phyloP scores from a whole-genome alignment of 805 yeast genomes.

The Ogataea angusta region DNA sequence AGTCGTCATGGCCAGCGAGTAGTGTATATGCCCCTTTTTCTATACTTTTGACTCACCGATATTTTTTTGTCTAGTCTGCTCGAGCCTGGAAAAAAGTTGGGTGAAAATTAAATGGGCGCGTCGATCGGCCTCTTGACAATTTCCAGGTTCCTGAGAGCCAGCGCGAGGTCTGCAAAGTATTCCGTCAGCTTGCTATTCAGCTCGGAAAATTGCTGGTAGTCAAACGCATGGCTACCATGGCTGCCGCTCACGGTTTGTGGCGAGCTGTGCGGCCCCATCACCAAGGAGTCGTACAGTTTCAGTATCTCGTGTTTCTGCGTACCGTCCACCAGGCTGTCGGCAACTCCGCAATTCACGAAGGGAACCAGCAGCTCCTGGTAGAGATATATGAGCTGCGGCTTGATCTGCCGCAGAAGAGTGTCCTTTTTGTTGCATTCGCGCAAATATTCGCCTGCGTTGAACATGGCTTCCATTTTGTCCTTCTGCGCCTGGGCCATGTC shows the following conservation, averaged over 20 bases:
- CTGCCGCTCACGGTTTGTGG: background rate
- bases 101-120: slow-evolving; percentile 3
- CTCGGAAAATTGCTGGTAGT: background rate
- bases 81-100: slow-evolving; percentile 2
- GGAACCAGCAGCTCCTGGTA: slow-evolving; percentile 18
- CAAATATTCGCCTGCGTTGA: background rate
- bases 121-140: slow-evolving; percentile 2
- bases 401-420: background rate
- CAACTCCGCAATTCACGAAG: slow-evolving; percentile 11
- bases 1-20: slow-evolving; percentile 11
- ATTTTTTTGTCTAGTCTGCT: slow-evolving; percentile 6
- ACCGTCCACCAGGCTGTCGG: background rate
- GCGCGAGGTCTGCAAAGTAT: slow-evolving; percentile 14
- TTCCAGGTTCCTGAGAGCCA: background rate
- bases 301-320: slow-evolving; percentile 4
- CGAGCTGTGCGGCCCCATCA: background rate
- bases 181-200: slow-evolving; percentile 10
- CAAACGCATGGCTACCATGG: background rate
- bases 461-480: background rate
- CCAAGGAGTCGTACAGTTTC: slow-evolving; percentile 3
- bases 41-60: slow-evolving; percentile 6
- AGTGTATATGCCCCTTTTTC: background rate
- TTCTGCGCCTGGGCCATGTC: background rate
- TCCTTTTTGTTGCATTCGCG: slow-evolving; percentile 1
- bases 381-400: slow-evolving; percentile 9